Evolutionary conservation across 1,284 basidiomycete genomes (phyloP).

Genomic region (Ceratobasidium sp.): DNA sequence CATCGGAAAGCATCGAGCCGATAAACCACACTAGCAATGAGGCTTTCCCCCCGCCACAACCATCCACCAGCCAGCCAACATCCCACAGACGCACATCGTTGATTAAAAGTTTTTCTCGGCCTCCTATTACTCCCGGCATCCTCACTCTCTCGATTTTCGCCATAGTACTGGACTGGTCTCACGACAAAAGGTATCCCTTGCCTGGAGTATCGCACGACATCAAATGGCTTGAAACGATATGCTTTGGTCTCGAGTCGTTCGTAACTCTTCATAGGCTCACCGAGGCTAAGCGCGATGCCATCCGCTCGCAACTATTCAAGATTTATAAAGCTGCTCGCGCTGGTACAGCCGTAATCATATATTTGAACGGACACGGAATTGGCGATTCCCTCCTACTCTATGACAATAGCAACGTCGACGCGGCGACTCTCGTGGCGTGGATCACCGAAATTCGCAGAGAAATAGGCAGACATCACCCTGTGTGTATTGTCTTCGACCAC

Average conservation of each 20-base stretch:
- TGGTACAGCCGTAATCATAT: not conserved
- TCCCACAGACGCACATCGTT: not conserved
- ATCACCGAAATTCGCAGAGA: not conserved
- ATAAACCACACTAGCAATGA: too few relatives aligned
- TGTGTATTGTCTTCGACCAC: conserved; percentile 19
- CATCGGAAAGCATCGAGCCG: too few relatives aligned
- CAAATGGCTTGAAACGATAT: conserved; percentile 1
- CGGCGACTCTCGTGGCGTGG: not conserved
- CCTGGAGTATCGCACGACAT: conserved; percentile 25
- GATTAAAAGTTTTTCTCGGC: not conserved
- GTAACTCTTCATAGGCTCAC: not conserved
- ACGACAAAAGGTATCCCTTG: not conserved
- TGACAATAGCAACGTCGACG: not conserved
- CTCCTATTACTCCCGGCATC: not conserved
- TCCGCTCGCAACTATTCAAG: not conserved
- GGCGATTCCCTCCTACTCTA: conserved; percentile 15
- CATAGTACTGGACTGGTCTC: not conserved
- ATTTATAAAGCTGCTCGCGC: not conserved
- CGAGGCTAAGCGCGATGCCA: not conserved
- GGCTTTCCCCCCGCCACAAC: too few relatives aligned
- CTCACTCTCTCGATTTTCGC: not conserved
- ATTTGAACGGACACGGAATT: conserved; percentile 22
- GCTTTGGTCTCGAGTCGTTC: not conserved
- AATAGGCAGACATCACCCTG: not conserved
- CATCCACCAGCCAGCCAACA: not conserved